Conservation (phyloP, 2,329 filamentous ascomycete genomes). For the Aspergillus arachidicola region DNA sequence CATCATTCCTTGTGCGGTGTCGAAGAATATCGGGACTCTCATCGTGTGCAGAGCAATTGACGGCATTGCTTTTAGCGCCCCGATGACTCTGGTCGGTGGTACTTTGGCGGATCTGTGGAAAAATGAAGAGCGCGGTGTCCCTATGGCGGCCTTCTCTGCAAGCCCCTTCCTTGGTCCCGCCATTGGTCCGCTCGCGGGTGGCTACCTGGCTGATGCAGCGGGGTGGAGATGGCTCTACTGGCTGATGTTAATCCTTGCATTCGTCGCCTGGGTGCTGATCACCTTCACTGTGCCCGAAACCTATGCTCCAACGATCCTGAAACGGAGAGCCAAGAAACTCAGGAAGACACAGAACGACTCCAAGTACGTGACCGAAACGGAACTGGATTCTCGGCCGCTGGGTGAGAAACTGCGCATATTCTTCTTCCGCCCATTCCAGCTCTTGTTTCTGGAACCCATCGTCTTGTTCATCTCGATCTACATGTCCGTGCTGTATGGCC, state of each 20-base stretch:
- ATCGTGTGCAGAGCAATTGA: slow-evolving; percentile 77
- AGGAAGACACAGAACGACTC: slow-evolving; percentile 68
- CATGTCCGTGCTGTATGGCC: slow-evolving; percentile 71
- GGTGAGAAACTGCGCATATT: slow-evolving; percentile 71
- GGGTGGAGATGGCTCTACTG: slow-evolving; percentile 88
- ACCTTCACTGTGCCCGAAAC: slow-evolving; percentile 90
- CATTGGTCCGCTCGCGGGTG: slow-evolving; percentile 74
- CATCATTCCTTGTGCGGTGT: slow-evolving; percentile 76
- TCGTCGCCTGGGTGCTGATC: slow-evolving; percentile 71
- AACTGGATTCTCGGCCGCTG: slow-evolving; percentile 73
- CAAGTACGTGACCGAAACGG: slow-evolving; percentile 75
- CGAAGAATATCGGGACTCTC: slow-evolving; percentile 74
- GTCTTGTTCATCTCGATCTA: slow-evolving; percentile 82
- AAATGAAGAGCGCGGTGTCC: slow-evolving; percentile 80
- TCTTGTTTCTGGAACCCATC: slow-evolving; percentile 81
- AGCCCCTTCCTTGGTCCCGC: slow-evolving; percentile 83
- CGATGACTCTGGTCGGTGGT: slow-evolving; percentile 83
- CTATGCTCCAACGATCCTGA: slow-evolving; percentile 78
- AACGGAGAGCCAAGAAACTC: slow-evolving; percentile 69
- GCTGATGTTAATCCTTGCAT: slow-evolving; percentile 78
- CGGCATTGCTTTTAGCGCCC: slow-evolving; percentile 81
- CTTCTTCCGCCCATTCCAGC: slow-evolving; percentile 79
- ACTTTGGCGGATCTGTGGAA: slow-evolving; percentile 83
- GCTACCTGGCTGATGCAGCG: slow-evolving; percentile 68
- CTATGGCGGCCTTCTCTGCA: slow-evolving; percentile 83